Conservation (phyloP, 2,329 filamentous ascomycete genomes). For the Arthroderma uncinatum region DNA sequence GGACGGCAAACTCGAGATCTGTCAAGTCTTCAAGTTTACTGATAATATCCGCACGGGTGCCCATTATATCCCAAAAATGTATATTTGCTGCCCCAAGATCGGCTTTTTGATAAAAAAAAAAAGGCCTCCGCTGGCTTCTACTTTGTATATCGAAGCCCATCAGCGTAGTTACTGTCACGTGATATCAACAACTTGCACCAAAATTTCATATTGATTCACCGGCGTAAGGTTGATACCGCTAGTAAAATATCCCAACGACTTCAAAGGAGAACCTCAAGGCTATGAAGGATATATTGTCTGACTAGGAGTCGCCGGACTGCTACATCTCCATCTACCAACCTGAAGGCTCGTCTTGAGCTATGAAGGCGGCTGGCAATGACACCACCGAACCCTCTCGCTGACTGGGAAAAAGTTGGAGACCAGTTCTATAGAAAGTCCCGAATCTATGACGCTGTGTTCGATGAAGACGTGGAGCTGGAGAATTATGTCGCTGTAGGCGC, state of each 20-base stretch:
- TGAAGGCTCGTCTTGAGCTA: not conserved
- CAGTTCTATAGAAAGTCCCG: constrained; percentile 92
- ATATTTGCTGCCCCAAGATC: not conserved
- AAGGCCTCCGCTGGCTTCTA: not conserved
- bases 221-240: too few species aligned
- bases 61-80: constrained; percentile 5
- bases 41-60: constrained; percentile 53
- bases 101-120: not conserved
- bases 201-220: too few species aligned
- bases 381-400: constrained; percentile 57
- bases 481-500: constrained; percentile 87
- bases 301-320: not conserved
- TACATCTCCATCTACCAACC: not conserved
- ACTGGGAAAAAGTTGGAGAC: constrained; percentile 90
- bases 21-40: constrained; percentile 65
- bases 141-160: too few species aligned
- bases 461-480: constrained; percentile 85
- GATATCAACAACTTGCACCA: too few species aligned
- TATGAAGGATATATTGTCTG: too few species aligned
- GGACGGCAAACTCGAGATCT: constrained; percentile 75
- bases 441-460: constrained; percentile 86
- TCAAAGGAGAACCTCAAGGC: too few species aligned
- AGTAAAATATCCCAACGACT: not conserved
- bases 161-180: too few species aligned
- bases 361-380: constrained; percentile 1